Base-by-base conservation (phyloP, 108 stramenopile genomes). In the Discostella pseudostelligera region DNA sequence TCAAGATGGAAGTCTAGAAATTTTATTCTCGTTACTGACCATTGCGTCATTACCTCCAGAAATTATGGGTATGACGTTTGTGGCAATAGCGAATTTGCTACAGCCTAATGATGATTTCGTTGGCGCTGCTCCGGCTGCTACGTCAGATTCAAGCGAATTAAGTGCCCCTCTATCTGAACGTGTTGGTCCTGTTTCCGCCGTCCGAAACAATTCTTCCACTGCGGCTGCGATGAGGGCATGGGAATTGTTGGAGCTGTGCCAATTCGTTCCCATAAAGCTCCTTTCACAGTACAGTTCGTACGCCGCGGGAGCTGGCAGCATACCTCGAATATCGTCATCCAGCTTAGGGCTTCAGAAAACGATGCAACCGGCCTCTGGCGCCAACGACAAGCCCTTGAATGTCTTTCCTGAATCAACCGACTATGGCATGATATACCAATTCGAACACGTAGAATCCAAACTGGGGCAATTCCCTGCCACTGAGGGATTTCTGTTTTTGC, bases 371-470 rank as follows among this genome's bases (percentile, higher is more conserved):
- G 24, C 25, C 48, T 53, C 14, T 22, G 25, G 36, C 39, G 19
- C 19, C 16, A 44, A 39, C 10, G 60, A 78, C 35, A 56, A 59
- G 22, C 56, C 77, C 17, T 17, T 56, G 22, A 58, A 48, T 51
- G 46, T 50, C 37, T 78, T 78, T 22, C 77, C 77, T 24, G 49
- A 64, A 62, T 66, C 77, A 35, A 44, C 76, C 6, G 78, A 69
- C 14, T 89, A 86, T 58, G 84, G 88, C 17, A 69, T 94, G 49
- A 53, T 91, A 28, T 90, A 82, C 56, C 87, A 88, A 46, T 68
- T 94, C 65, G 93, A 94, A 62, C 85, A 89, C 42, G 74, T 94
- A 9, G 93, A 94, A 61, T 51, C 85, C 10, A 66, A 65, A 25
- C 61, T 62, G 16, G 92, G 93, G 35, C 67, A 62, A 44, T 94